Conservation (phyloP, 306 rosid genomes). For the Canavalia ensiformis region DNA sequence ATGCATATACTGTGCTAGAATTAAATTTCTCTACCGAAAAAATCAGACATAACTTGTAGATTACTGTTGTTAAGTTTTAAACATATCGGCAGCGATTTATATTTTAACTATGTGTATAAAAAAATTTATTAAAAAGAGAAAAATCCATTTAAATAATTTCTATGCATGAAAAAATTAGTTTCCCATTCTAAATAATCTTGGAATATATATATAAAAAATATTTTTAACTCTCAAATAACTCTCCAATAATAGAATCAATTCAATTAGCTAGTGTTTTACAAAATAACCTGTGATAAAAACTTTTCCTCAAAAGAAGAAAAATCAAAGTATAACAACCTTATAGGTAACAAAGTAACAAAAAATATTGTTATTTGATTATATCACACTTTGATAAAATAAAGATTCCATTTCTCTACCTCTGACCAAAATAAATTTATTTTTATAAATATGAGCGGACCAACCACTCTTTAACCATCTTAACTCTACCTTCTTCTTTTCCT, state of each 20-base stretch:
- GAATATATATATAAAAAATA: no score
- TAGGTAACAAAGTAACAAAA: background rate
- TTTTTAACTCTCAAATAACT: no score
- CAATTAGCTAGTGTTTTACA: background rate
- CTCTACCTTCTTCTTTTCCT: background rate
- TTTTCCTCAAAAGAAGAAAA: background rate
- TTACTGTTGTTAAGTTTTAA: no score
- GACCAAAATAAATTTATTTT: conserved; percentile 5
- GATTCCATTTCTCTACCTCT: conserved; percentile 27
- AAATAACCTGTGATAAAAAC: background rate
- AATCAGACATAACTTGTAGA: no score
- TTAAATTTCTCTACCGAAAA: no score
- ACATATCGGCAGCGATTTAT: no score
- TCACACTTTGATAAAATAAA: background rate
- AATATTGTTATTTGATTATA: conserved; percentile 23
- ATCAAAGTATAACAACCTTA: background rate
- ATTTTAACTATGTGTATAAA: no score
- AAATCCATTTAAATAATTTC: no score
- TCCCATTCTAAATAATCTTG: no score
- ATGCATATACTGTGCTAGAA: no score
- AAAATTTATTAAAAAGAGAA: no score
- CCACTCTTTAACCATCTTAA: conserved; percentile 41
- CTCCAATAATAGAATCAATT: background rate
- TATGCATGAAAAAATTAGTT: no score
- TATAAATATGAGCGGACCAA: conserved; percentile 42